Conservation (phyloP, 495 filamentous ascomycete genomes). For the Thermothielavioides terrestris region DNA sequence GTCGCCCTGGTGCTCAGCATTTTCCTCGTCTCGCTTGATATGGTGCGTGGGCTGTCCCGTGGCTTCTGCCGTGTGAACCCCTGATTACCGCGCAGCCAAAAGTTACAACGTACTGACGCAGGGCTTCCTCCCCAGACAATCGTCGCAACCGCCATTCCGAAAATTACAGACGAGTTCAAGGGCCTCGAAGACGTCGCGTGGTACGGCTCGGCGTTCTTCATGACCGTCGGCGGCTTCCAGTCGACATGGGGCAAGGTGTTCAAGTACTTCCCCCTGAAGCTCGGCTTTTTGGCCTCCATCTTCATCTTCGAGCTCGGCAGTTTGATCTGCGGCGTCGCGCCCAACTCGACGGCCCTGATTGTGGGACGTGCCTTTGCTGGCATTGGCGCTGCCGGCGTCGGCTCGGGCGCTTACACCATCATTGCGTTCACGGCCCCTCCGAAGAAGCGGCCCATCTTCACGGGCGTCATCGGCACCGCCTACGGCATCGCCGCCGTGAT, state of each 20-base stretch:
- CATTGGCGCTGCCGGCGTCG: conserved; percentile 38
- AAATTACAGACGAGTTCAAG: conserved; percentile 33
- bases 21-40: conserved; percentile 46
- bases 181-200: conserved; percentile 41
- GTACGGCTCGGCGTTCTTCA: conserved; percentile 41
- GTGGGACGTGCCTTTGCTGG: conserved; percentile 52
- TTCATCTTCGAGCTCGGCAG: conserved; percentile 47
- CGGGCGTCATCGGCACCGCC: conserved; percentile 39
- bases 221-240: conserved; percentile 30
- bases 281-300: conserved; percentile 33
- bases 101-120: background rate
- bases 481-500: conserved; percentile 40
- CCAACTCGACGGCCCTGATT: conserved; percentile 46
- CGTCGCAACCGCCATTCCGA: conserved; percentile 44
- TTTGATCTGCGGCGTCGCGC: conserved; percentile 48
- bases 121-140: conserved; percentile 22
- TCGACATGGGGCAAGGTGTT: conserved; percentile 33
- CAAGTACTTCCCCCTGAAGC: conserved; percentile 38
- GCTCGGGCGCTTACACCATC: conserved; percentile 35
- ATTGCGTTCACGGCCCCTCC: conserved; percentile 38
- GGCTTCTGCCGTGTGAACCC: background rate
- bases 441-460: conserved; percentile 39
- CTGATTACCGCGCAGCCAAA: background rate
- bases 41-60: conserved; percentile 38
- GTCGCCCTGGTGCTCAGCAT: conserved; percentile 41